A percentile compares a stretch with the other conserved stretches of the same genome.
These are phyloP conservation scores for Ganoderma resinaceum DNA, from an alignment of 1,284 basidiomycete genomes.

Conservation along the genomic window DNA sequence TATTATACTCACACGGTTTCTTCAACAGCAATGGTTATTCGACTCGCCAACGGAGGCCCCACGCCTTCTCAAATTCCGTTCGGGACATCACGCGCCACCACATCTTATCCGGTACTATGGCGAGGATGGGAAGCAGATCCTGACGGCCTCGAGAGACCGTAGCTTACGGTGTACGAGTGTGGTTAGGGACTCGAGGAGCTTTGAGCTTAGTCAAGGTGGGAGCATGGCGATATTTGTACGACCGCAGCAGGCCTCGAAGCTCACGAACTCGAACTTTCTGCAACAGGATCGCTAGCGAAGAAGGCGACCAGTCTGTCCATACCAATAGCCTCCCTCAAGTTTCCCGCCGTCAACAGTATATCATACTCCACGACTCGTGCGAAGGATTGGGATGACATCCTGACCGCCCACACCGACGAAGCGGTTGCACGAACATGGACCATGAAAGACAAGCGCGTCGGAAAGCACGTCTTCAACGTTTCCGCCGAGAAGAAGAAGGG, in stretches of 20 bases:
- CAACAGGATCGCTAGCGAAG: constrained; percentile 80
- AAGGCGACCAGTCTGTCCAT: constrained; percentile 86
- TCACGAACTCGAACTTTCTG: constrained; percentile 6
- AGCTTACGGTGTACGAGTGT: constrained; percentile 91
- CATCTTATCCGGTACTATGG: constrained; percentile 96
- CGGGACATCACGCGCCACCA: constrained; percentile 92
- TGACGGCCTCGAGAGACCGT: constrained; percentile 89
- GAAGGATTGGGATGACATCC: constrained; percentile 98
- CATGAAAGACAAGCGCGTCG: constrained; percentile 83
- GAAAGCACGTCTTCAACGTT: constrained; percentile 73
- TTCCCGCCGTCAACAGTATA: constrained; percentile 79
- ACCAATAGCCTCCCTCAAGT: constrained; percentile 82
- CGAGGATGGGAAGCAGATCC: constrained; percentile 92
- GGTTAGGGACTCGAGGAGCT: constrained; percentile 91
- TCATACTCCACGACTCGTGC: constrained; percentile 83
- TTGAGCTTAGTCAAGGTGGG: constrained; percentile 93
- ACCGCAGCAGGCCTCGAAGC: background rate
- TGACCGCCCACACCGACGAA: constrained; percentile 89
- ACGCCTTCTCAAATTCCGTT: constrained; percentile 88
- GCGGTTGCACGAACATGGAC: constrained; percentile 87
- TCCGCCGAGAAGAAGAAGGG: constrained; percentile 54
- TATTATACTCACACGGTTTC: background rate
- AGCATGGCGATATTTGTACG: background rate
- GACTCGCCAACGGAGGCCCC: constrained; percentile 90
- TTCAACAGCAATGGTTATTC: constrained; percentile 94